A percentile compares a stretch with the other conserved stretches of the same genome.
phyloP scores from a whole-genome alignment of 768 basidiomycete genomes.

The Boletus coccyginus region DNA sequence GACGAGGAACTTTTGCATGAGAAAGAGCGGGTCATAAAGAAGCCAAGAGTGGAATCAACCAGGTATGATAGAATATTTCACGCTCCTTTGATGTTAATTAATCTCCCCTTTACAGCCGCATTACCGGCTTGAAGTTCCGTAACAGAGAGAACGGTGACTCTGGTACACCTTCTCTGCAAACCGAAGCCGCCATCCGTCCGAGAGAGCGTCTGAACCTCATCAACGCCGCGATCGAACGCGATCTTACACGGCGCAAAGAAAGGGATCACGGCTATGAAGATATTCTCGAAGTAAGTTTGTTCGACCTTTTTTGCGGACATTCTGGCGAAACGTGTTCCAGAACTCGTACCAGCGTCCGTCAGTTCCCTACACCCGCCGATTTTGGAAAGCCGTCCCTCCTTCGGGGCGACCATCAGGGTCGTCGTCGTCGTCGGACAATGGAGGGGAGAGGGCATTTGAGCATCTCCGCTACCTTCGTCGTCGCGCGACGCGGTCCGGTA shows the following conservation, averaged over 20 bases:
- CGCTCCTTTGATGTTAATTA: not conserved
- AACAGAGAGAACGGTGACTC: constrained; percentile 44
- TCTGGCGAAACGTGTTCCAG: constrained; percentile 35
- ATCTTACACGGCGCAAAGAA: constrained; percentile 63
- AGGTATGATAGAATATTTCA: constrained; percentile 3
- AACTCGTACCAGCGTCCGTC: constrained; percentile 68
- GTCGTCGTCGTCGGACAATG: constrained; percentile 24
- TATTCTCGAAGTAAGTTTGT: constrained; percentile 62
- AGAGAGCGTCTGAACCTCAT: constrained; percentile 64
- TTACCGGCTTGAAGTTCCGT: constrained; percentile 52
- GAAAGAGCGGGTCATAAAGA: constrained; percentile 65
- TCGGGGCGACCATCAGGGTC: constrained; percentile 33
- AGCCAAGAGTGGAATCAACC: constrained; percentile 38
- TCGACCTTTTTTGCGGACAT: not conserved
- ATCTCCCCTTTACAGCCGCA: constrained; percentile 34
- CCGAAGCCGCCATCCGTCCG: constrained; percentile 56
- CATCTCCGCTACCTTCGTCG: constrained; percentile 49
- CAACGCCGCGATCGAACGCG: constrained; percentile 53
- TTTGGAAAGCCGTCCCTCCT: constrained; percentile 62
- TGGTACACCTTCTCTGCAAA: constrained; percentile 35
- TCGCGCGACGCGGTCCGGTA: constrained; percentile 82
- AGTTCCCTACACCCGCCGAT: constrained; percentile 54
- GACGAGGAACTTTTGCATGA: constrained; percentile 76
- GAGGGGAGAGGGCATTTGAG: constrained; percentile 21
- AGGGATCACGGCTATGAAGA: constrained; percentile 86